These are phyloP conservation scores for Endocarpon pusillum DNA, from an alignment of 495 filamentous ascomycete species.

Conservation along the genomic window DNA sequence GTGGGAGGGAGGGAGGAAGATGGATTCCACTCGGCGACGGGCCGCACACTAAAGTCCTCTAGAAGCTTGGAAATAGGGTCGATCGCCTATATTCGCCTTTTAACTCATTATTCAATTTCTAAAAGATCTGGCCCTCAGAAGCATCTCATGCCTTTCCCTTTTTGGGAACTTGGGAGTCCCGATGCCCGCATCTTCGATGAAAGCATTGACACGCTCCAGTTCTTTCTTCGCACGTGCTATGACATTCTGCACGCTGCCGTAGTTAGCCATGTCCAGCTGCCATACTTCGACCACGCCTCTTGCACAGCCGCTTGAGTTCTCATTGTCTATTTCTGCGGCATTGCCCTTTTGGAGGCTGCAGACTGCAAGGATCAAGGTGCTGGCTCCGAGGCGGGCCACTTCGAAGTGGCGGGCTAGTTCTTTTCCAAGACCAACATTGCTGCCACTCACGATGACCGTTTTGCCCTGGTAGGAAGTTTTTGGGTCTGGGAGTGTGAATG, in stretches of 20 bases:
- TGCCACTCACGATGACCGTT: constrained; percentile 34
- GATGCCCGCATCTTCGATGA: constrained; percentile 30
- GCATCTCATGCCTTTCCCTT: too few relatives aligned
- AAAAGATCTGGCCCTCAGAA: too few relatives aligned
- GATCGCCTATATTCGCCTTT: too few relatives aligned
- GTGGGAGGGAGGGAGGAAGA: too few relatives aligned
- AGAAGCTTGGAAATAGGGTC: constrained; percentile 38
- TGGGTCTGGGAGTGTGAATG: too few relatives aligned
- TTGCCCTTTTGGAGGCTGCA: constrained; percentile 31
- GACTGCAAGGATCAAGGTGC: constrained; percentile 35
- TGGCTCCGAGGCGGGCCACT: constrained; percentile 27
- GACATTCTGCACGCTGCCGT: constrained; percentile 23
- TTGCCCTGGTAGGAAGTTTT: constrained; percentile 24
- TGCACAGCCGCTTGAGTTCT: constrained; percentile 14
- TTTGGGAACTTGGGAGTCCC: constrained; percentile 7
- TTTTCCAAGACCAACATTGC: constrained; percentile 34
- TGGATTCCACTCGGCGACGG: too few relatives aligned
- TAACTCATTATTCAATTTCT: too few relatives aligned
- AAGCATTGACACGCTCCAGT: constrained; percentile 22
- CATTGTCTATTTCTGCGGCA: constrained; percentile 18
- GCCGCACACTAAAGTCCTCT: constrained; percentile 28
- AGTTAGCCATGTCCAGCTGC: constrained; percentile 33
- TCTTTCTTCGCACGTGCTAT: constrained; percentile 15
- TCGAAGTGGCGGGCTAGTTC: constrained; percentile 30
- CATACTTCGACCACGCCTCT: constrained; percentile 31